Evolutionary conservation across 2,329 filamentous ascomycete genomes (phyloP), one percentile per base, ranked within the genome.

Genomic region (Botrytis deweyae): DNA sequence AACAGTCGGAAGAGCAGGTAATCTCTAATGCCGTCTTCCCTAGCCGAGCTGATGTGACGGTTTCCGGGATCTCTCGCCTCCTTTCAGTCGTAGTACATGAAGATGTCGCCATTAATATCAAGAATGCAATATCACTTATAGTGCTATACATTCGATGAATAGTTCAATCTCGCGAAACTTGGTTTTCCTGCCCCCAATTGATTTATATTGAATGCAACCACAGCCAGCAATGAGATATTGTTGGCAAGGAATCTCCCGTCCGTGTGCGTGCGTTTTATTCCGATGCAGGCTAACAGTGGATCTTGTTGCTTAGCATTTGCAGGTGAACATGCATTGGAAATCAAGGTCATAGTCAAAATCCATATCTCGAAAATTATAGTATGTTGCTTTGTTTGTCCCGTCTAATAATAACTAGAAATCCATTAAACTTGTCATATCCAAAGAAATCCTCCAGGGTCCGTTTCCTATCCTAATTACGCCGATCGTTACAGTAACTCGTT

Each of bases 381-480:
- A 55, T 55, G 40, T 36, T 61, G 55, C n/a, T n/a, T 18, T 38
- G 61, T 58, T 40, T 33, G 55, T n/a, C 14, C 29, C 7, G 33
- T 72, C 70, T 72, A 69, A 67, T 67, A 72, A 72, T 67, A 67
- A 72, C 16, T 46, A 67, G 16, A 33, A 20, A 44, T 36, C 58
- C 49, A 72, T 58, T 52, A 55, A 44, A 33, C 62, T 33, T 22
- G 38, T 46, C 16, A n/a, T 42, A 58, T 67, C 62, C 46, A 72
- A 59, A 36, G 38, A 72, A 66, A 72, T 44, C 36, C 29, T 52
- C 9, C 38, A 22, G 29, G 70, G 25, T 72, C 38, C 70, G 25
- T 58, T 64, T 25, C 29, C 42, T 59, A 36, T 69, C 71, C 52
- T 29, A n/a, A 52, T 52, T 52, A 49, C 49, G 16, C 59, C 40